Evolutionary conservation across 2,329 filamentous ascomycete genomes (phyloP).

Genomic region (Exophiala alcalophila): DNA sequence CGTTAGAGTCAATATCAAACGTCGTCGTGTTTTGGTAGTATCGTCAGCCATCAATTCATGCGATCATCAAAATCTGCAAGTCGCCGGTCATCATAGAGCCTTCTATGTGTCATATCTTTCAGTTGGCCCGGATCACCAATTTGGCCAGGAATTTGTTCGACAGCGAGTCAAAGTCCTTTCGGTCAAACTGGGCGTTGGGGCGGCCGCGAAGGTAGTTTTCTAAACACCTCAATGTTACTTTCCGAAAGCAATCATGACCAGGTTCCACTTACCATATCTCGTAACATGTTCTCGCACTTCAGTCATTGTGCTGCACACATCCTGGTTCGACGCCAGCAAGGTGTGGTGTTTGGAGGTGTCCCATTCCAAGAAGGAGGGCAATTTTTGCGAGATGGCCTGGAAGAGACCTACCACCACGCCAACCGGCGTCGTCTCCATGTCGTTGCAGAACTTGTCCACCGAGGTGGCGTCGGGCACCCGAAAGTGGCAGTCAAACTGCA

Average conservation of each 20-base stretch:
- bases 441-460: conserved; percentile 90
- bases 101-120: conserved; percentile 11
- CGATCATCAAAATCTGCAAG: conserved; percentile 21
- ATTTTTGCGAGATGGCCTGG: conserved; percentile 95
- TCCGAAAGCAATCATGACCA: not conserved
- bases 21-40: conserved; percentile 7
- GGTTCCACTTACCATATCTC: conserved; percentile 74
- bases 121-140: conserved; percentile 78
- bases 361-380: conserved; percentile 90
- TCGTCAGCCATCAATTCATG: conserved; percentile 25
- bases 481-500: conserved; percentile 98
- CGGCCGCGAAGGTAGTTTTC: conserved; percentile 83
- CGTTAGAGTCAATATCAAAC: conserved; percentile 20
- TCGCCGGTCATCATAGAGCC: conserved; percentile 14
- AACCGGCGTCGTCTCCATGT: conserved; percentile 95
- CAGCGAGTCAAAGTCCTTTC: conserved; percentile 87
- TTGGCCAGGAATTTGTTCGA: conserved; percentile 98
- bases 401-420: conserved; percentile 96
- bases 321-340: conserved; percentile 82
- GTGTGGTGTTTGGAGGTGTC: conserved; percentile 88
- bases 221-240: conserved; percentile 39
- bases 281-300: conserved; percentile 89
- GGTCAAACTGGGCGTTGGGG: conserved; percentile 77
- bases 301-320: conserved; percentile 93
- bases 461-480: conserved; percentile 78